Evolutionary conservation across 306 rosid genomes (phyloP), one percentile per base, ranked within the genome.

Genomic region (Citrullus colocynthis): DNA sequence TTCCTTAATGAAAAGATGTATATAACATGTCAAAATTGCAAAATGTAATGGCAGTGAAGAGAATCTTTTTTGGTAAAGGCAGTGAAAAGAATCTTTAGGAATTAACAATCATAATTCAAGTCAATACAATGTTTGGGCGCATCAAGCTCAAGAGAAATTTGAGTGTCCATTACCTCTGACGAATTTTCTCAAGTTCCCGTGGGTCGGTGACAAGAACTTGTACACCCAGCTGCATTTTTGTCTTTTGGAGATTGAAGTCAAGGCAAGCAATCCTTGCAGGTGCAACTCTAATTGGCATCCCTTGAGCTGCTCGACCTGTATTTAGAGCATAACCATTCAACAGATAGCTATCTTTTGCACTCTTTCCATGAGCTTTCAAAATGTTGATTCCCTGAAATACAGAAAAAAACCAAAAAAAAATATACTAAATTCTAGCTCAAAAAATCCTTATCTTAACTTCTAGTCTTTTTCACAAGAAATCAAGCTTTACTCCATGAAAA

Each of bases 171-270:
- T 81, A 96, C 99, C 99, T 88, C 86, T 89, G 93, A 81, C 99
- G 98, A 84, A 96, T 92, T 89, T 87, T 92, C 83, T 92, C 99
- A 74, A 92, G 98, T 81, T 96, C 99, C 85, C 96, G 88, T 11
- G 98, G 99, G 81, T 96, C 98, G 69, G 76, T 69, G 62, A 96
- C 98, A 67, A 96, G 83, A 63, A 96, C 97, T 88, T 96, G 99
- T 69, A 96, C 90, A 48, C 99, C 99, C 90, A 92, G 83, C 85
- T 96, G 99, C 99, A 96, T 92, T 88, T 96, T 96, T 82, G 99
- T 96, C 87, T 92, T 96, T 83, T 96, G 99, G 84, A 96, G 98
- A 89, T 96, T 96, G 81, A 96, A 91, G 85, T 96, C 98, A 60
- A 96, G 95, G 77, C 99, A 96, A 13, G 98, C 99, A 80, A 96